Evolutionary conservation across 768 basidiomycete genomes (phyloP).

Genomic region (Russula dissimulans): DNA sequence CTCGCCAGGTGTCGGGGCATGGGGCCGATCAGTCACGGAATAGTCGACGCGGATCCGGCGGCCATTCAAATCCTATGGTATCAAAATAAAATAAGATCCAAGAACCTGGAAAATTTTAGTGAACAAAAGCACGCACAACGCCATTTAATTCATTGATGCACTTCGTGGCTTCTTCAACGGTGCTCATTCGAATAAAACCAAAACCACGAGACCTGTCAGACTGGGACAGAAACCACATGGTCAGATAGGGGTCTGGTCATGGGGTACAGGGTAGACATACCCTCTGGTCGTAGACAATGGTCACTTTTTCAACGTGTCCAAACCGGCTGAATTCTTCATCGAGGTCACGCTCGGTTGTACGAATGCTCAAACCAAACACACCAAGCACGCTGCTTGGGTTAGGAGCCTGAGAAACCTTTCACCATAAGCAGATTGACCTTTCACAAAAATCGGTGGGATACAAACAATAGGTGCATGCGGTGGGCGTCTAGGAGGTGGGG

Average conservation of each 20-base stretch:
- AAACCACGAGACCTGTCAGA: slow-evolving; percentile 96
- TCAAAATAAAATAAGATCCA: slow-evolving; percentile 10
- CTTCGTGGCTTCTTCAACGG: slow-evolving; percentile 76
- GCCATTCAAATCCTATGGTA: slow-evolving; percentile 76
- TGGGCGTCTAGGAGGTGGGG: slow-evolving; percentile 53
- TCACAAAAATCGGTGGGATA: slow-evolving; percentile 18
- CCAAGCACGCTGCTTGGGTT: slow-evolving; percentile 85
- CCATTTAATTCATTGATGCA: slow-evolving; percentile 92
- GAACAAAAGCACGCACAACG: slow-evolving; percentile 44
- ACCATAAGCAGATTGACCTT: slow-evolving; percentile 25
- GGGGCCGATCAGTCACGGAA: slow-evolving; percentile 88
- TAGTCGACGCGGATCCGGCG: slow-evolving; percentile 96
- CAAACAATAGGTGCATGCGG: slow-evolving; percentile 68
- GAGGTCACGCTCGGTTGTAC: slow-evolving; percentile 87
- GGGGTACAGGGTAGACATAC: slow-evolving; percentile 40
- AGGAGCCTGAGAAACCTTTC: slow-evolving; percentile 50
- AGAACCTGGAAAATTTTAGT: not conserved
- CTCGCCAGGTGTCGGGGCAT: slow-evolving; percentile 94
- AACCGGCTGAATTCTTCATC: slow-evolving; percentile 89
- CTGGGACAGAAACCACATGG: slow-evolving; percentile 32
- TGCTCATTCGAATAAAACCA: slow-evolving; percentile 92
- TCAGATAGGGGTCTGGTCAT: not conserved
- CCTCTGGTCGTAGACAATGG: slow-evolving; percentile 93
- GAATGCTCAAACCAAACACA: slow-evolving; percentile 96
- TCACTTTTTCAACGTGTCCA: slow-evolving; percentile 89